Evolutionary conservation across 129 eudicot genomes (phyloP), one percentile per base, ranked within the genome.

Genomic region (Mikania micrantha): DNA sequence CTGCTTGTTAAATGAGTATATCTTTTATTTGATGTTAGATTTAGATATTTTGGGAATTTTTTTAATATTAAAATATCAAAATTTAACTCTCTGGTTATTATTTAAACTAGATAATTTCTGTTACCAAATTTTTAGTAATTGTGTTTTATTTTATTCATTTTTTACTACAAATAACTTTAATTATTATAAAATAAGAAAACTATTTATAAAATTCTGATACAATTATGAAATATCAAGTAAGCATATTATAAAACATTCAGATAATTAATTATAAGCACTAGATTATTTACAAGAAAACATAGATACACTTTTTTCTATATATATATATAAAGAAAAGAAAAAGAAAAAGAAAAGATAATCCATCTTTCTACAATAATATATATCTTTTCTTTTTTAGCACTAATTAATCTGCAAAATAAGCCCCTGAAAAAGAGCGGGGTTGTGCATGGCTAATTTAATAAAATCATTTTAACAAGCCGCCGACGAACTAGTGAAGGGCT

Each of bases 381-480:
- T 44, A 44, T 16, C 22, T 21, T 21, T 47, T 22, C 7, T 20
- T 60, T 13, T 60, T 17, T 7, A 66, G 38, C 67, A 53, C 36
- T 44, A 45, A 57, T 10, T n/a, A n/a, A n/a, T 1, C 42, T 40
- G 56, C 74, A 67, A 59, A 24, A 64, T 52, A 50, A 50, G 64
- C 63, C 74, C 74, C 32, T 48, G 73, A 67, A 16, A 68, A 67
- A 75, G 68, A 44, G 58, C 2, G 13, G 74, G 70, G 64, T 57
- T 75, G 27, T 68, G 75, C 80, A 68, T 67, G 65, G 52, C 34
- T 67, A 70, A 76, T 67, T 24, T 67, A 56, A 74, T 22, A 58
- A 34, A 57, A 32, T 32, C 36, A 58, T 20, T 35, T 56, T 74
- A 76, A 68, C 70, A 76, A 68, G 80, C 75, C 60, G 80, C 64